These are phyloP conservation scores for Linnemannia exigua DNA, from an alignment of 192 early-diverging fungal genomes.

Conservation along the genomic window DNA sequence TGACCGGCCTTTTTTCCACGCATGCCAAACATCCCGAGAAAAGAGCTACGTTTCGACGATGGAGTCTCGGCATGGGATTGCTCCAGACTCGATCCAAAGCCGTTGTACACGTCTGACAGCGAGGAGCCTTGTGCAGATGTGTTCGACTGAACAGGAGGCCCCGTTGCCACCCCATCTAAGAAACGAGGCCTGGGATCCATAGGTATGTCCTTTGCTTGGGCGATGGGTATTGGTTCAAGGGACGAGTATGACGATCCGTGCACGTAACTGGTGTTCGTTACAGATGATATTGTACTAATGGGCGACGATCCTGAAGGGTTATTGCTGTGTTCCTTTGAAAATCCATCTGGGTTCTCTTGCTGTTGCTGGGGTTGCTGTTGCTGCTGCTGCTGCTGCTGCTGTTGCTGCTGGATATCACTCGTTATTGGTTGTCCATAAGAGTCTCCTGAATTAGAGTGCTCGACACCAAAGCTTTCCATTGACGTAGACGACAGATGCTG, in stretches of 20 bases:
- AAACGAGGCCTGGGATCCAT: constrained; percentile 18
- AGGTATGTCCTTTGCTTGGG: constrained; percentile 4
- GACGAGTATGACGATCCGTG: constrained; percentile 21
- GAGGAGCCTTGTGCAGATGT: background rate
- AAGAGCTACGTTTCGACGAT: constrained; percentile 31
- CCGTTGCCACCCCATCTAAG: background rate
- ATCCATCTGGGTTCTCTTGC: background rate
- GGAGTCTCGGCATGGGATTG: background rate
- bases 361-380: background rate
- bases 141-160: background rate
- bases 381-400: background rate
- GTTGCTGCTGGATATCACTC: background rate
- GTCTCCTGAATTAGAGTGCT: constrained; percentile 4
- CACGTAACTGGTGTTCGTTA: background rate
- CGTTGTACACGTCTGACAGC: background rate
- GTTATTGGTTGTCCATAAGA: background rate
- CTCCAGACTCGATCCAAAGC: background rate
- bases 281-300: constrained; percentile 31
- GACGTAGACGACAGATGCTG: constrained; percentile 16
- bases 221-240: background rate
- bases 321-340: background rate
- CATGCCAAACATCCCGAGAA: constrained; percentile 37
- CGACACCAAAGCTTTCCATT: constrained; percentile 21
- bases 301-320: constrained; percentile 12
- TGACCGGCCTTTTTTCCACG: constrained; percentile 36